A percentile compares a stretch with the other conserved stretches of the same genome.
Conservation (phyloP, 805 yeast species). For the Ogataea polymorpha region DNA sequence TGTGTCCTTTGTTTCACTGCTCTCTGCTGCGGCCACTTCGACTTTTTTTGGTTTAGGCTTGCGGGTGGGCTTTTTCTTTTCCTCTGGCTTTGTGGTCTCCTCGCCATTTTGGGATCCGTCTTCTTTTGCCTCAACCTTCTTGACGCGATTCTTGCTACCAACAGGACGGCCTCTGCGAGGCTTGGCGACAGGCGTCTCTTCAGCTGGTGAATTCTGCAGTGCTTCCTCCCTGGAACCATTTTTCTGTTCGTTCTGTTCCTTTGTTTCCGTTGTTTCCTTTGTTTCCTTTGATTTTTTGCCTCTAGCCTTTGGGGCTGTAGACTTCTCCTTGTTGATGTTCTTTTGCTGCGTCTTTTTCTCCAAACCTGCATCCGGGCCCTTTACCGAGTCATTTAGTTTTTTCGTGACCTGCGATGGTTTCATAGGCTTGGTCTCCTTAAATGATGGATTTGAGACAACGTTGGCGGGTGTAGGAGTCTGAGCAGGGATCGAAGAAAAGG, state of each 20-base stretch:
- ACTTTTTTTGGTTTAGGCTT: constrained; percentile 3
- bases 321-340: neutral
- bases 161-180: constrained; percentile 8
- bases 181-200: constrained; percentile 27
- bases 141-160: constrained; percentile 1
- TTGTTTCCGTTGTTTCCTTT: neutral
- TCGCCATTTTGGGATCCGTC: neutral
- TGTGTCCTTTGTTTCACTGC: neutral
- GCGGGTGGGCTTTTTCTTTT: constrained; percentile 1
- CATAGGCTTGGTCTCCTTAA: constrained; percentile 8
- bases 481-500: constrained; percentile 7
- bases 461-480: constrained; percentile 16
- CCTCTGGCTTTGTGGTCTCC: neutral
- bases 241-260: neutral
- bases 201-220: constrained; percentile 15
- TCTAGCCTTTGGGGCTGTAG: neutral
- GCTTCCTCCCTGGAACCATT: constrained; percentile 16
- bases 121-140: neutral
- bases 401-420: constrained; percentile 16
- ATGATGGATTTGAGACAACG: constrained; percentile 4
- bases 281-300: neutral
- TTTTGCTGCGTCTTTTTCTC: neutral
- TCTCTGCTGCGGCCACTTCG: neutral
- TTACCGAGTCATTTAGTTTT: constrained; percentile 13
- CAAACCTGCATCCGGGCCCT: neutral